phyloP scores from a whole-genome alignment of 139 green algal species.

The Chlamydomonas incerta region DNA sequence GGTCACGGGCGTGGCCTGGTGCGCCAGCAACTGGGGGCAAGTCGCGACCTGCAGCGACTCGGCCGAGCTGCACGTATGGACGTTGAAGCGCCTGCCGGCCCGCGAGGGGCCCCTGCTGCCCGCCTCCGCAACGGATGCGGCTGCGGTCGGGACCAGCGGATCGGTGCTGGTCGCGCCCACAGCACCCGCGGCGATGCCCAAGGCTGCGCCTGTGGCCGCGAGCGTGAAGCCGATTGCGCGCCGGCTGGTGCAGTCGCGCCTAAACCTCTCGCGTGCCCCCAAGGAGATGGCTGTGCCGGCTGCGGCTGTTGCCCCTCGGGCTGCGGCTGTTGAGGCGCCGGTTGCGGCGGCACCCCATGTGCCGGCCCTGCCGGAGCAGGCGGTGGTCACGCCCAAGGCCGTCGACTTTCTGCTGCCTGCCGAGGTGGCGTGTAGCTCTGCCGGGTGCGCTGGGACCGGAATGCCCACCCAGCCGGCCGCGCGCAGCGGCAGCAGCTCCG shows the following conservation, averaged over 20 bases:
- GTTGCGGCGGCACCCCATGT: background rate
- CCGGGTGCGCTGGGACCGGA: no score
- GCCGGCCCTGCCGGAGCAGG: background rate
- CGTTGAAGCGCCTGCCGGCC: background rate
- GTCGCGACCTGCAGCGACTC: constrained; percentile 37
- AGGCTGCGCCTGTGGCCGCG: background rate
- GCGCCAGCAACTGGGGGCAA: background rate
- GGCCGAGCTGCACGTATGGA: constrained; percentile 11
- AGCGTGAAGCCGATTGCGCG: background rate
- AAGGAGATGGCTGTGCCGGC: background rate
- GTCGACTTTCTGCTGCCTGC: no score
- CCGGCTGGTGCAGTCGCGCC: constrained; percentile 7
- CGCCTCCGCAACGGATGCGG: background rate
- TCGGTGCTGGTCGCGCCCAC: background rate
- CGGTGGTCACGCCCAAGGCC: background rate
- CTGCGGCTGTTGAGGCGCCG: background rate
- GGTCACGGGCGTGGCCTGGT: constrained; percentile 40
- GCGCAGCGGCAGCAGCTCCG: background rate
- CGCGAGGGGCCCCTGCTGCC: background rate
- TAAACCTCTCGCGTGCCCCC: background rate
- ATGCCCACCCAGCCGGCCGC: no score
- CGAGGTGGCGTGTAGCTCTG: no score
- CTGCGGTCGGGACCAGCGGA: background rate
- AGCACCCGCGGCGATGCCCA: background rate
- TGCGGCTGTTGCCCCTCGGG: background rate